Percentiles rank a stretch among this genome's conserved stretches.
Conservation (phyloP, 805 yeast species). For the Nakazawaea molendinolei region DNA sequence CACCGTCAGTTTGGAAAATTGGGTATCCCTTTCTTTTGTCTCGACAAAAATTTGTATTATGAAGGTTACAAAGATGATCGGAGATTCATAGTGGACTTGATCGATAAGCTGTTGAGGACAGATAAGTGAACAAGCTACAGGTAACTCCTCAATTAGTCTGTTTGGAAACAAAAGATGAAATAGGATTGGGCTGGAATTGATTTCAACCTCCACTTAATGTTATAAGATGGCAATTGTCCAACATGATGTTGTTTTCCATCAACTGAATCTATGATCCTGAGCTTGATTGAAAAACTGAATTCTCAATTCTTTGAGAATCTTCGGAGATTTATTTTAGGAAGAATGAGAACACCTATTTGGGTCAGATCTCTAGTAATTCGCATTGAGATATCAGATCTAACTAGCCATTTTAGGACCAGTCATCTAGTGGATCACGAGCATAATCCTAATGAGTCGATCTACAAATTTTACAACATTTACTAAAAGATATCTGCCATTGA, state of each 20-base stretch:
- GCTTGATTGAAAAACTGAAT: no score
- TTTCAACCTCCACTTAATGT: no score
- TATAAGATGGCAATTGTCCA: no score
- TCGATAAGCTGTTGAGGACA: no score
- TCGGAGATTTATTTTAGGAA: constrained; percentile 6
- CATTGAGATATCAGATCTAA: no score
- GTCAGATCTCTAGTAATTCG: neutral
- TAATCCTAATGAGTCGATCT: neutral
- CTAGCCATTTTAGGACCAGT: neutral
- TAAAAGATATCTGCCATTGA: constrained; percentile 43
- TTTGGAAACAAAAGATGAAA: no score
- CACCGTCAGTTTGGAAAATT: constrained; percentile 4
- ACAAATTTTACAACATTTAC: neutral
- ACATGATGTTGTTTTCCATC: no score
- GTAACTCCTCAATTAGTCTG: no score
- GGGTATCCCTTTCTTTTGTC: constrained; percentile 13
- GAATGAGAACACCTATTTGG: neutral
- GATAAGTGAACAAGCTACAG: no score
- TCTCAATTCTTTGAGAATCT: no score
- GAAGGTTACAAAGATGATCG: constrained; percentile 8
- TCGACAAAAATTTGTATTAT: constrained; percentile 6
- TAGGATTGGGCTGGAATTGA: no score
- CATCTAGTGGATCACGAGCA: neutral
- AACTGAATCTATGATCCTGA: no score
- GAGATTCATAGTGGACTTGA: constrained; percentile 7